phyloP scores from a whole-genome alignment of 192 early-diverging fungal genomes.

The Backusella australiensis region DNA sequence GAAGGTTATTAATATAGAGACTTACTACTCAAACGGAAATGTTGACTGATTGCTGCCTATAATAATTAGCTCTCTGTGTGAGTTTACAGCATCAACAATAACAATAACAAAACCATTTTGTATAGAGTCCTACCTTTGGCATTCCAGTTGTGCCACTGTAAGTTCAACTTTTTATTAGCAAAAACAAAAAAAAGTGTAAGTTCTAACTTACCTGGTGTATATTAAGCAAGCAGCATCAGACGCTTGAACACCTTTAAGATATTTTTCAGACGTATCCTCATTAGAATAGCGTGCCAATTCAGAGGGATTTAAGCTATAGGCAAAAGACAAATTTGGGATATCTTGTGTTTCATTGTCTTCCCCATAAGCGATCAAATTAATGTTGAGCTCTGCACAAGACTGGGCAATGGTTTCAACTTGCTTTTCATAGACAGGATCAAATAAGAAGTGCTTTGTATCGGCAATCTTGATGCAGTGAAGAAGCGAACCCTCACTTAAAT shows the following conservation, averaged over 20 bases:
- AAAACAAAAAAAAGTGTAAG: background rate
- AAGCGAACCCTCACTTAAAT: slow-evolving; percentile 41
- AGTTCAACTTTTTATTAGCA: background rate
- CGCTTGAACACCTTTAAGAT: slow-evolving; percentile 15
- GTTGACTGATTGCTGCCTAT: slow-evolving; percentile 46
- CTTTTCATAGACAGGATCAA: slow-evolving; percentile 39
- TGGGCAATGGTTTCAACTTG: slow-evolving; percentile 20
- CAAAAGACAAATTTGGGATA: slow-evolving; percentile 10
- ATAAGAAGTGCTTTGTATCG: slow-evolving; percentile 40
- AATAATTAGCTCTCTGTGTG: background rate
- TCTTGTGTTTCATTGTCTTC: slow-evolving; percentile 27
- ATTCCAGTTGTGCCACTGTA: slow-evolving; percentile 62
- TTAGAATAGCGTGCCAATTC: slow-evolving; percentile 30
- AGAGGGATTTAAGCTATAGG: slow-evolving; percentile 24
- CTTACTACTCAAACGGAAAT: slow-evolving; percentile 37
- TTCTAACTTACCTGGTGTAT: slow-evolving; percentile 26
- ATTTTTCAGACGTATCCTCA: slow-evolving; percentile 18
- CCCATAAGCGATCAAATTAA: slow-evolving; percentile 30
- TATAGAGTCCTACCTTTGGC: slow-evolving; percentile 42
- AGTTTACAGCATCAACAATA: background rate
- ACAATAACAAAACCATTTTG: background rate
- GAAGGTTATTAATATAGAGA: background rate
- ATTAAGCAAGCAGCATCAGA: slow-evolving; percentile 40
- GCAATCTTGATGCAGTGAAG: slow-evolving; percentile 42
- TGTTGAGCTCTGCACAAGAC: slow-evolving; percentile 7